Conservation (phyloP, 148 eudicot genomes). For the Camellia sinensis region DNA sequence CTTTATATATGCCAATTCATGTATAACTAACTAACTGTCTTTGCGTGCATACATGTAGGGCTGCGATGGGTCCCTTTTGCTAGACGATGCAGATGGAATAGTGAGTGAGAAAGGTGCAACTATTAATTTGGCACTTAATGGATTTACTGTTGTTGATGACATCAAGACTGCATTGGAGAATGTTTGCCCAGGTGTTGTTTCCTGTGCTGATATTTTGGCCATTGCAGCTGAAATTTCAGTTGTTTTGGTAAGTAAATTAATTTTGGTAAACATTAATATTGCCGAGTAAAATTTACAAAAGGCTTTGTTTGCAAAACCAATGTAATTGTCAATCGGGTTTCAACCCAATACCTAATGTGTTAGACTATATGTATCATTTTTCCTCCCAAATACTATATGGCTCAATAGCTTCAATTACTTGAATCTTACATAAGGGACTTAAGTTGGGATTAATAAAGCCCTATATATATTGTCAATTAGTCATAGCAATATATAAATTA, state of each 20-base stretch:
- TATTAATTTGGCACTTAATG: conserved; percentile 20
- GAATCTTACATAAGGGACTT: no score
- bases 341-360: no score
- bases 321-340: not conserved
- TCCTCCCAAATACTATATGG: no score
- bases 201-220: conserved; percentile 39
- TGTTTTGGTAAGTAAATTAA: not conserved
- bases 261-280: not conserved
- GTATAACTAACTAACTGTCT: not conserved
- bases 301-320: not conserved
- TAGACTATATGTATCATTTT: no score
- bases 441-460: no score
- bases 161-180: conserved; percentile 37
- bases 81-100: conserved; percentile 23
- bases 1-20: no score
- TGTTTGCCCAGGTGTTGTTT: conserved; percentile 36
- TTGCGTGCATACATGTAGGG: conserved; percentile 21
- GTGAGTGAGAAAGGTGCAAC: conserved; percentile 30
- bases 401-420: no score
- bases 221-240: conserved; percentile 15
- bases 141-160: conserved; percentile 33
- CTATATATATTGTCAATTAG: no score
- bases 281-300: not conserved
- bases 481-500: not conserved
- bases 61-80: conserved; percentile 38